Conservation (phyloP, 768 basidiomycete genomes). For the Sarcomyxa edulis region DNA sequence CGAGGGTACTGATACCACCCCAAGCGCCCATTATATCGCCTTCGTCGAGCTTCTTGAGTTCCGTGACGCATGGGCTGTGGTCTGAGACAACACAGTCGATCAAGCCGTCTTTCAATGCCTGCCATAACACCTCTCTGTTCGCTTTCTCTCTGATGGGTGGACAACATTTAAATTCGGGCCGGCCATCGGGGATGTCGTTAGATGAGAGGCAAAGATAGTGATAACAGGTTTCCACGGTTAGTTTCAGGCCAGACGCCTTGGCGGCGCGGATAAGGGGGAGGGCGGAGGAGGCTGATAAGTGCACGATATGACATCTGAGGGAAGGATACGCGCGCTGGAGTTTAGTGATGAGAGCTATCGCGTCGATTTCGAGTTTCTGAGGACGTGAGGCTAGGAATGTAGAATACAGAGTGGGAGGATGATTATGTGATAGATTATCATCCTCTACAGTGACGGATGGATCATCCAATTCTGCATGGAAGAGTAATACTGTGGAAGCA, state of each 20-base stretch:
- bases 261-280: slow-evolving; percentile 75
- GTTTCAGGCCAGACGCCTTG: slow-evolving; percentile 51
- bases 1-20: slow-evolving; percentile 93
- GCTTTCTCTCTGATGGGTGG: slow-evolving; percentile 78
- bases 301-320: slow-evolving; percentile 89
- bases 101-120: slow-evolving; percentile 71
- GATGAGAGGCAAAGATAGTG: slow-evolving; percentile 87
- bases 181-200: slow-evolving; percentile 65
- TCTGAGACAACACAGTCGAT: slow-evolving; percentile 96
- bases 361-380: slow-evolving; percentile 69
- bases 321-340: slow-evolving; percentile 59
- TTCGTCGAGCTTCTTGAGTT: slow-evolving; percentile 71
- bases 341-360: slow-evolving; percentile 70
- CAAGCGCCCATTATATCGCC: slow-evolving; percentile 88
- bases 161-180: slow-evolving; percentile 92
- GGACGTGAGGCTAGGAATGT: slow-evolving; percentile 89
- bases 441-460: slow-evolving; percentile 4
- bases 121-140: slow-evolving; percentile 79
- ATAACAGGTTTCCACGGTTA: slow-evolving; percentile 97
- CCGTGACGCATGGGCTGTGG: slow-evolving; percentile 85
- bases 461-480: slow-evolving; percentile 84
- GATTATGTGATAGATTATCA: no score
- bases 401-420: slow-evolving; percentile 55
- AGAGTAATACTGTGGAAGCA: slow-evolving; percentile 68
- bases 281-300: slow-evolving; percentile 83